phyloP scores from a whole-genome alignment of 768 basidiomycete species.

The Tylopilus intermedius region DNA sequence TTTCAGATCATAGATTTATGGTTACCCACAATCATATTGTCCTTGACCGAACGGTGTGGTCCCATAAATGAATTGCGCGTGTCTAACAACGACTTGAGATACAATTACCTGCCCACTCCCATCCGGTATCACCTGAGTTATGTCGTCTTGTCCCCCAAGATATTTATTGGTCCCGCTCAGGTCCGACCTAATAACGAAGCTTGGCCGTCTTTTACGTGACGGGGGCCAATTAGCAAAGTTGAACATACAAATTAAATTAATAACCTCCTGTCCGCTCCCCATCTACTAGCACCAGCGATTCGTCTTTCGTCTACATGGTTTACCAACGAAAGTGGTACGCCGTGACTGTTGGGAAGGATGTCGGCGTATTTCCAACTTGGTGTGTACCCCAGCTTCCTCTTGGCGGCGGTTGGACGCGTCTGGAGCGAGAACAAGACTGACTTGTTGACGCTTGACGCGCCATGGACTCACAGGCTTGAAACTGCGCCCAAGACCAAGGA shows the following conservation, averaged over 20 bases:
- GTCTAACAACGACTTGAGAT: not conserved
- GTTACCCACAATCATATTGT: slow-evolving; percentile 6
- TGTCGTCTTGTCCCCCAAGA: no score
- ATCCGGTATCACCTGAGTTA: no score
- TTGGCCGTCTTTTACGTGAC: slow-evolving; percentile 13
- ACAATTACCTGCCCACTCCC: not conserved
- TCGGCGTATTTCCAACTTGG: slow-evolving; percentile 30
- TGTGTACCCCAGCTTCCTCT: slow-evolving; percentile 8
- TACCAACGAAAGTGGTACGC: slow-evolving; percentile 26
- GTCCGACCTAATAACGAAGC: no score
- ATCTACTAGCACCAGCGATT: not conserved
- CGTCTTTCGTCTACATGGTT: slow-evolving; percentile 7
- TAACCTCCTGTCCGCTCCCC: slow-evolving; percentile 19
- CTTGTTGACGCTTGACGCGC: slow-evolving; percentile 5
- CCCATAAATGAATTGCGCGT: no score
- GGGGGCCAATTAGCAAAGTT: slow-evolving; percentile 12
- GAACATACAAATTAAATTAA: slow-evolving; percentile 16
- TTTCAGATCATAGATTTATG: slow-evolving; percentile 8
- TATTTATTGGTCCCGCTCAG: no score
- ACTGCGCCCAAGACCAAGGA: slow-evolving; percentile 39
- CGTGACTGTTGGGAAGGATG: slow-evolving; percentile 24
- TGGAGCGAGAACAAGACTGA: slow-evolving; percentile 24
- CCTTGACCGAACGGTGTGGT: not conserved
- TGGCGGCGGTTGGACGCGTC: slow-evolving; percentile 7
- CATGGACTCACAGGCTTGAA: slow-evolving; percentile 38